Evolutionary conservation across 371 early-diverging fungal species (phyloP), one percentile per base, ranked within the genome.

Genomic region (Haplosporangium sp.): DNA sequence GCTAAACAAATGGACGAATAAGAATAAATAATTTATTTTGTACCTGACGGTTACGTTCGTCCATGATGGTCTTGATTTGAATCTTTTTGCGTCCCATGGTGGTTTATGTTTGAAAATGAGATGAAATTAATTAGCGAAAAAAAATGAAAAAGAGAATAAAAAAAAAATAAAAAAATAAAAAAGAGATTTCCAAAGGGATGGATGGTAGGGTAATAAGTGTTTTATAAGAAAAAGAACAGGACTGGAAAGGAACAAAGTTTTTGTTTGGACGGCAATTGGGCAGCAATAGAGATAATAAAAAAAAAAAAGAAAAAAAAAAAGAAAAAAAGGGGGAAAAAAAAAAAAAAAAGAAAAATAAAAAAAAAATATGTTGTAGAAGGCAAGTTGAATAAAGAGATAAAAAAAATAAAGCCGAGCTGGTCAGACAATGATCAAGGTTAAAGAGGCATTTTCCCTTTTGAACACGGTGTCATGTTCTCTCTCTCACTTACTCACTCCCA

Each of bases 21-120:
- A 27, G 27, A 27, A 27, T 27, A 27, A 27, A 27, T 27, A 27
- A 27, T 27, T 27, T 27, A 27, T 27, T 50, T 57, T 74, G 57
- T 88, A 94, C 95, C 88, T 97, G 96, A 61, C 96, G 90, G 88
- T 96, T 97, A 62, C 97, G 92, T 78, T 97, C 97, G 74, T 97
- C 97, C 74, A 88, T 85, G 76, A 99, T 98, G 71, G 92, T 92
- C 84, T 94, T 92, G 87, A 99, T 97, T 86, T 94, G 95, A 84
- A 99, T 98, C 90, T 98, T 98, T 85, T 95, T 96, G 44, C 99
- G 90, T 63, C 98, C 98, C 98, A 97, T 97, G 65, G 67, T 52
- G 56, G 42, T 35, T 55, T 55, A 55, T 19, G 34, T 27, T 40
- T 0, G 27, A 27, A 27, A 27, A 27, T 27, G 17, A 20, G n/a